A percentile compares a stretch with the other conserved stretches of the same genome.
Conservation (phyloP, 176 grass and related monocot genomes). For the Otatea glauca region DNA sequence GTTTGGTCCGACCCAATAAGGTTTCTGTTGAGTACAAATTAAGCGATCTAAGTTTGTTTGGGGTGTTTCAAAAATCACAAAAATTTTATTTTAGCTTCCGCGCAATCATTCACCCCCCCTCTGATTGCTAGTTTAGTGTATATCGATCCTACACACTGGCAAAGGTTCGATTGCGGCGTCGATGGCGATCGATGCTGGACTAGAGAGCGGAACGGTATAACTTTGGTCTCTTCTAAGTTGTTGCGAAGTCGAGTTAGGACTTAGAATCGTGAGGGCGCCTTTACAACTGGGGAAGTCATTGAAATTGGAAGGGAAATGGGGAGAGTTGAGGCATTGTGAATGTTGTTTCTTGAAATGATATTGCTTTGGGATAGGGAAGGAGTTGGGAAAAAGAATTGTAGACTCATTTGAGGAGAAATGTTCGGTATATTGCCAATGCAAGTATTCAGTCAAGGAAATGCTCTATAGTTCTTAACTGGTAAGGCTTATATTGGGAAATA, state of each 20-base stretch:
- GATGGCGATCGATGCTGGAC: not conserved
- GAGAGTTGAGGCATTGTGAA: not conserved
- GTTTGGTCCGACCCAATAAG: too few species aligned
- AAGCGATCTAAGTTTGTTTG: too few species aligned
- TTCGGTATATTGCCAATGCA: not conserved
- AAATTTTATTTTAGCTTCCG: too few species aligned
- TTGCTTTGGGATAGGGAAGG: not conserved
- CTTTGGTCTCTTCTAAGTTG: slow-evolving; percentile 10
- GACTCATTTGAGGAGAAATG: not conserved
- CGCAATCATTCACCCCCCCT: too few species aligned
- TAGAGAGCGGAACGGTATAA: slow-evolving; percentile 37
- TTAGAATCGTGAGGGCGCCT: not conserved
- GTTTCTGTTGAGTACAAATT: too few species aligned
- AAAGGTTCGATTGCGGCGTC: not conserved
- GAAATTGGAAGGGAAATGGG: not conserved
- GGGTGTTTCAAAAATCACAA: too few species aligned
- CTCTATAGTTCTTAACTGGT: not conserved
- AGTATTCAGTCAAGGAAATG: not conserved
- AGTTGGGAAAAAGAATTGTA: not conserved
- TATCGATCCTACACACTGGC: too few species aligned
- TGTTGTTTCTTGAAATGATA: not conserved
- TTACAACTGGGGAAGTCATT: not conserved
- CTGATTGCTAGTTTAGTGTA: too few species aligned
- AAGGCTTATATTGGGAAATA: slow-evolving; percentile 15
- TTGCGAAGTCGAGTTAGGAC: not conserved